Conservation (phyloP, 495 filamentous ascomycete species). For the Hypoxylon subgilvum region DNA sequence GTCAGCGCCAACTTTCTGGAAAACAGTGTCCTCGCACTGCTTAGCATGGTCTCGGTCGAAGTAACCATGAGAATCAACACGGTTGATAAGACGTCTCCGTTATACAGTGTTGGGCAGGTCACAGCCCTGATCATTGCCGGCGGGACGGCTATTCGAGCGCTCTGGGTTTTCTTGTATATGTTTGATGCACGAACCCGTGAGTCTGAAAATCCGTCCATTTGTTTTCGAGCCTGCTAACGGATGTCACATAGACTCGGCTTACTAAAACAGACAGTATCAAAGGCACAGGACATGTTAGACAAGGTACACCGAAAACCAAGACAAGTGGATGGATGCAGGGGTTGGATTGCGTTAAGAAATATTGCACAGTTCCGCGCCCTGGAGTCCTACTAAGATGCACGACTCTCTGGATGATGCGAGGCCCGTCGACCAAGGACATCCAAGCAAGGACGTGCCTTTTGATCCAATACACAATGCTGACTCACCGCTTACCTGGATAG, state of each 20-base stretch:
- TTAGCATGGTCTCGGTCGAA: slow-evolving; percentile 23
- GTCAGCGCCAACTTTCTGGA: slow-evolving; percentile 22
- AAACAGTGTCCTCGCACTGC: slow-evolving; percentile 23
- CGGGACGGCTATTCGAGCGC: slow-evolving; percentile 24
- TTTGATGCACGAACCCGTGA: slow-evolving; percentile 8
- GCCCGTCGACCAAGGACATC: no score
- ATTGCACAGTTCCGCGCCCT: no score
- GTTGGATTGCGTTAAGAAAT: no score
- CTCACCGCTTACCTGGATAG: no score
- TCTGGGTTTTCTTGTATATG: slow-evolving; percentile 30
- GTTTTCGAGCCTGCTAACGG: not conserved
- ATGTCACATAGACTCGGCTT: not conserved
- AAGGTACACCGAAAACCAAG: no score
- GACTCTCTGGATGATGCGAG: no score
- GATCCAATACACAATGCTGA: no score
- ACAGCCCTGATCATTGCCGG: slow-evolving; percentile 27
- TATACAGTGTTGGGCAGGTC: slow-evolving; percentile 33
- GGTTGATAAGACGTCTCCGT: slow-evolving; percentile 9
- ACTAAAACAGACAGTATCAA: not conserved
- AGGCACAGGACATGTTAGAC: not conserved
- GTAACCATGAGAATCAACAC: slow-evolving; percentile 25
- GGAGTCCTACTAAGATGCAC: no score
- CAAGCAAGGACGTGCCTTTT: no score
- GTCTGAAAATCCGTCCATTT: not conserved
- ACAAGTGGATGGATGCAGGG: not conserved